Conservation (phyloP, 164 flowering plant species). For the Berberis vulgaris region DNA sequence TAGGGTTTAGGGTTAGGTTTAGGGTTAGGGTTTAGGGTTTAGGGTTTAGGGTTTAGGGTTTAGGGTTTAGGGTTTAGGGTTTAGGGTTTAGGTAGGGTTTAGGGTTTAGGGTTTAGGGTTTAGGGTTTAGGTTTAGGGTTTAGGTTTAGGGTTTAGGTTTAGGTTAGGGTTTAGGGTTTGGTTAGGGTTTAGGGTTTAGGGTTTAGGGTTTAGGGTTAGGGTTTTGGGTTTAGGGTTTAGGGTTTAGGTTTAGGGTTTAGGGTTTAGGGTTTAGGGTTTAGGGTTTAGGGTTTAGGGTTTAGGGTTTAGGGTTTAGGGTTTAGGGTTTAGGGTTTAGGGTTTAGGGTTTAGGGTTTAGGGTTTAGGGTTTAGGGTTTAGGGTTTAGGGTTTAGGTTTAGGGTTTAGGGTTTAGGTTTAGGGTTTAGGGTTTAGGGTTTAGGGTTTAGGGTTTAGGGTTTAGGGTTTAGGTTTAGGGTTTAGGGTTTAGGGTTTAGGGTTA, state of each 20-base stretch:
- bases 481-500: conserved; percentile 8
- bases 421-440: conserved; percentile 1
- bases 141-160: conserved; percentile 6
- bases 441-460: conserved; percentile 9
- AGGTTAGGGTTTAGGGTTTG: conserved; percentile 10
- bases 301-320: conserved; percentile 10
- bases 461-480: conserved; percentile 6
- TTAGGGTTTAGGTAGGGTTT: conserved; percentile 16
- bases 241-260: conserved; percentile 7
- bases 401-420: neutral
- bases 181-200: conserved; percentile 15
- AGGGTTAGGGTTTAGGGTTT: conserved; percentile 16
- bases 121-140: conserved; percentile 8
- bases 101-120: no score
- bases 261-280: conserved; percentile 6
- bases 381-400: neutral
- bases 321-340: conserved; percentile 12
- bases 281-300: conserved; percentile 9
- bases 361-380: conserved; percentile 2
- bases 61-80: conserved; percentile 10
- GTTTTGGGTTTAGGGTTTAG: conserved; percentile 10
- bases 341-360: no score
- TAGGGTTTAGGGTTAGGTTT: conserved; percentile 8
- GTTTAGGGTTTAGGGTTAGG: conserved; percentile 14
- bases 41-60: conserved; percentile 12